Evolutionary conservation across 257 asterid genomes (phyloP), one percentile per base, ranked within the genome.

Genomic region (Datura wrightii): DNA sequence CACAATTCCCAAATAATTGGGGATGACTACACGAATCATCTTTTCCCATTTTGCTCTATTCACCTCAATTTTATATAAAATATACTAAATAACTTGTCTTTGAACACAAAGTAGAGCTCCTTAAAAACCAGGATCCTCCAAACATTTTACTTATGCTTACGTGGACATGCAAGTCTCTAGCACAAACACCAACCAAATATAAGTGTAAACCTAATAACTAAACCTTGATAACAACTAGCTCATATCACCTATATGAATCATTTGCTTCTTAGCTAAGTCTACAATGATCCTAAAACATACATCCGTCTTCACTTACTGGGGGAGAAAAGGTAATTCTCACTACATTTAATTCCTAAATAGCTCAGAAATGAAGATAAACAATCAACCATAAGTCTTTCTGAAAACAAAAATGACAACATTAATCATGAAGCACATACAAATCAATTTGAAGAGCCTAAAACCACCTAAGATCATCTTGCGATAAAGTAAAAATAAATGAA

Each of bases 241-340:
- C 59, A 74, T 24, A 74, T 13, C 42, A 46, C 80, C 41, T 24
- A 31, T 24, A 24, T 31, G 60, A 48, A 74, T 24, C 24, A 48
- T 46, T 72, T 72, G 1, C 80, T 72, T 72, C 80, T 46, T 19
- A 72, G 80, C 59, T 72, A 31, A 72, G 80, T 24, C 37, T 1
- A 16, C 59, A 46, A 14, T 72, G 39, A 72, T 72, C 54, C 19
- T 19, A 46, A 46, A 8, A 72, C 11, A 60, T n/a, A 5, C 19
- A 24, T 60, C 69, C 69, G 15, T 60, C 39, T 60, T 19, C 39
- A 24, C 39, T 60, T 19, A 31, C 1, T 2, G 39, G 39, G 15
- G 3, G 6, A 60, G 11, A 24, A 9, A 60, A 46, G 16, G n/a
- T 46, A 48, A 74, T 4, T 24, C 10, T 48, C 59, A 48, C 59